Base-by-base conservation (phyloP, 2,329 filamentous ascomycete genomes). In the Fusarium gaditjirri region DNA sequence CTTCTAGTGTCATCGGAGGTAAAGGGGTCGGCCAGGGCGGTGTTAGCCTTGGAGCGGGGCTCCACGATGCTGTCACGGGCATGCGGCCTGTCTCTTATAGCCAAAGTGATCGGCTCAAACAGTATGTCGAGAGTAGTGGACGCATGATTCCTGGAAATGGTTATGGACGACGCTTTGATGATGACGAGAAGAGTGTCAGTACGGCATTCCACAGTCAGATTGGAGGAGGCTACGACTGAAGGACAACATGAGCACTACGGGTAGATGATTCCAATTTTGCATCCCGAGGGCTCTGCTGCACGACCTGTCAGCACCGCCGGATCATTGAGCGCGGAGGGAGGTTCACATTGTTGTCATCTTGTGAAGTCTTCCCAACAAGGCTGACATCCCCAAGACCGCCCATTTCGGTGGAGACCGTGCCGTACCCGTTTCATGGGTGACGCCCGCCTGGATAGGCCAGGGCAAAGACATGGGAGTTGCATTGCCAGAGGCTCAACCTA, bases 201-300 rank as follows among this genome's bases (percentile, higher is more conserved):
- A 98, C 96, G 57, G 95, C 95, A 53, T 99, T 98, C 84, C 95
- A 95, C 69, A 98, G 94, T 84, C 96, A 98, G 83, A 91, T 98
- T 75, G 94, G 94, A 71, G 85, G 87, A 25, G 86, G 86, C 66
- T 88, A 87, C 73, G 86, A 88, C 78, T 87, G 86, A 87, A 79
- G 57, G 70, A 75, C 58, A 33, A 62, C 41, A 61, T 68, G 71
- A 77, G 71, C 63, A 68, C 67, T 68, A 77, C 66, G 71, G 76
- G 69, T 74, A 76, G 73, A 72, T 74, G 77, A 78, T 76, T 70
- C 62, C 66, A 70, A 71, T 76, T 77, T 77, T 77, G 72, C 76
- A 77, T 77, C 75, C 68, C 59, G 69, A 61, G 62, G 76, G 70
- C 73, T 75, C 70, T 75, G 69, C 70, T 72, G 64, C 68, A 76